Base-by-base conservation (phyloP, 2,329 filamentous ascomycete species). In the Fusarium sp. region DNA sequence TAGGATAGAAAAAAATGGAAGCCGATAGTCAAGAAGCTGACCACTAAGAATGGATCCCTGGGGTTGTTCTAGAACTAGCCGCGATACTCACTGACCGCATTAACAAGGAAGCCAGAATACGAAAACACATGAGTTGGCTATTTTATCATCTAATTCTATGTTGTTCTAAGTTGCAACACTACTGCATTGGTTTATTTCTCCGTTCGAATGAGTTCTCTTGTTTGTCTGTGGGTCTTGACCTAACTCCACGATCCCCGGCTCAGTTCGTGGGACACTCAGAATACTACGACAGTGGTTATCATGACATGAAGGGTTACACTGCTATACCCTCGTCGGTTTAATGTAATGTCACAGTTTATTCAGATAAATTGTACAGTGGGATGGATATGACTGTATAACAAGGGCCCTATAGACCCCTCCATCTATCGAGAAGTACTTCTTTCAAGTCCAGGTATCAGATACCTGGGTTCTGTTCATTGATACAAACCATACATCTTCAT, bases 1-100 rank as follows among this genome's bases (percentile, higher is more conserved):
- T 16, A 63, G 22, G 44, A 53, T 27, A 59, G 64, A 68, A 67
- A 64, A 57, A 57, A 68, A 68, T 64, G 53, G 65, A 68, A 68
- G 32, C 58, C 11, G 22, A 67, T 48, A 37, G 46, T 52, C 16
- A 24, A 27, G 49, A 53, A 22, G 18, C 47, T 60, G 32, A 18
- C 65, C 65, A 49, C 65, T 67, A 63, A 67, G 63, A 67, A 67
- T 52, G 24, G 48, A 22, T 24, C 63, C 64, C 30, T 67, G 63
- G 20, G 34, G 20, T 16, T 52, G 14, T 67, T 61, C 61, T 60
- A 47, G 46, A 65, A 60, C 41, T 65, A 52, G 53, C 40, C 40
- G 52, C 22, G 8, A 57, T 46, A 24, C 30, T 57, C 24, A 55
- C 34, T 27, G 51, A 27, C 22, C 13, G 32, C 34, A 13, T 29